Evolutionary conservation across 2,329 filamentous ascomycete genomes (phyloP).

Genomic region (Pseudogymnoascus sp.): DNA sequence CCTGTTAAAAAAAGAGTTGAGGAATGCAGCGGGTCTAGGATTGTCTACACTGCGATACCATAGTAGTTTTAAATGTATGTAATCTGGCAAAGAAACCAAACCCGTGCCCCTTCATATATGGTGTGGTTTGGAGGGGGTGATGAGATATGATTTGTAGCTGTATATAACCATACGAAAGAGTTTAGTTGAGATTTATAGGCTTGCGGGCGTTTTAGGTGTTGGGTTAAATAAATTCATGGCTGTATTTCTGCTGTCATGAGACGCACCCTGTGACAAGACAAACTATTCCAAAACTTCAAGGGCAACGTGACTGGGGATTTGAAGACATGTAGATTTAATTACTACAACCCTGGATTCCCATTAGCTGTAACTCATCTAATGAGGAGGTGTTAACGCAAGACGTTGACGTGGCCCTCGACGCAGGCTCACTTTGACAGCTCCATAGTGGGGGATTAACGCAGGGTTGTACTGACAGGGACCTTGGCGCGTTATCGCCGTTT

Average conservation of each 20-base stretch:
- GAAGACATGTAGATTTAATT: too few relatives aligned
- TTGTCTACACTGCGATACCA: not conserved
- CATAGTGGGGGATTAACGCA: not conserved
- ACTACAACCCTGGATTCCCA: not conserved
- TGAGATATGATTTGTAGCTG: not conserved
- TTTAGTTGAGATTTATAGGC: not conserved
- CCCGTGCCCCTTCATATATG: not conserved
- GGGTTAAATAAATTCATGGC: not conserved
- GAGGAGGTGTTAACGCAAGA: not conserved
- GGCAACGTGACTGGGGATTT: too few relatives aligned
- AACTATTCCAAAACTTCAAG: too few relatives aligned
- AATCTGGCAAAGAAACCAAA: not conserved
- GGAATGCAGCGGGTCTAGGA: not conserved
- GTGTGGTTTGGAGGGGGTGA: not conserved
- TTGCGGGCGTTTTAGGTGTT: not conserved
- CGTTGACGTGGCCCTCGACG: not conserved
- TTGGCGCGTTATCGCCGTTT: too few relatives aligned
- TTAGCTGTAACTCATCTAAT: not conserved
- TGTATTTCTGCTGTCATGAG: too few relatives aligned
- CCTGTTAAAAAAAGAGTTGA: not conserved
- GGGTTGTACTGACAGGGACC: too few relatives aligned
- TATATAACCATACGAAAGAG: not conserved
- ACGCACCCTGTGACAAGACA: too few relatives aligned
- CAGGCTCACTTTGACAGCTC: not conserved
- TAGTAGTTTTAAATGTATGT: not conserved